Percentiles rank a stretch among this genome's conserved stretches.
phyloP scores from a whole-genome alignment of 768 basidiomycete species.

The Suillus hirtellus region DNA sequence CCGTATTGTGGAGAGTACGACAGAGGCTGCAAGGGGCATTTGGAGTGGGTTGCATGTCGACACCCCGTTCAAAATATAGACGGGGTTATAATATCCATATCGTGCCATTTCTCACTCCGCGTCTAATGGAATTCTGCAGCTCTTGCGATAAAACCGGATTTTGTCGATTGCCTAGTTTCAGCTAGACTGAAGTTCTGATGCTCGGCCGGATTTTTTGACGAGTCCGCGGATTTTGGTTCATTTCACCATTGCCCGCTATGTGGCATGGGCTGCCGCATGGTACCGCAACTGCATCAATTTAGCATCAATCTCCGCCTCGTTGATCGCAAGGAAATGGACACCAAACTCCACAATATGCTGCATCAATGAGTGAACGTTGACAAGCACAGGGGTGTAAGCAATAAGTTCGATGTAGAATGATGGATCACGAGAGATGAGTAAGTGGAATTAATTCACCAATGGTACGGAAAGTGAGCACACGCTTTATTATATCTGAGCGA shows the following conservation, averaged over 20 bases:
- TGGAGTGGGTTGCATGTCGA: conserved; percentile 89
- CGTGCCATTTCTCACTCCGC: conserved; percentile 8
- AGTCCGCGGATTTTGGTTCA: not conserved
- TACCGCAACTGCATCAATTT: not conserved
- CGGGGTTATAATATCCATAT: conserved; percentile 10
- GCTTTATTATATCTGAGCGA: not conserved
- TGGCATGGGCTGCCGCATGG: not conserved
- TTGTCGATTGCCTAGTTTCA: not conserved
- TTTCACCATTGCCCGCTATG: not conserved
- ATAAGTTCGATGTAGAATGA: not conserved
- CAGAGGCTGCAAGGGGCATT: conserved; percentile 82
- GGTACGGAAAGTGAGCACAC: not conserved
- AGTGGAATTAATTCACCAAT: not conserved
- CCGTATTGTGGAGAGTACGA: conserved; percentile 71
- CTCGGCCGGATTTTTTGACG: not conserved
- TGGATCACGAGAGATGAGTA: not conserved
- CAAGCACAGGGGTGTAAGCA: not conserved
- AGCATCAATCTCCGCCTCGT: not conserved
- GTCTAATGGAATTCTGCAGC: not conserved
- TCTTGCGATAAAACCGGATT: not conserved
- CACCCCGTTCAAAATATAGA: conserved; percentile 57
- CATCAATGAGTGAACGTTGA: not conserved
- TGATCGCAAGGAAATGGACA: not conserved
- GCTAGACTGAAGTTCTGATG: not conserved
- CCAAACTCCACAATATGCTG: not conserved